Conservation (phyloP, 495 filamentous ascomycete species). For the Chaetomium tenue region DNA sequence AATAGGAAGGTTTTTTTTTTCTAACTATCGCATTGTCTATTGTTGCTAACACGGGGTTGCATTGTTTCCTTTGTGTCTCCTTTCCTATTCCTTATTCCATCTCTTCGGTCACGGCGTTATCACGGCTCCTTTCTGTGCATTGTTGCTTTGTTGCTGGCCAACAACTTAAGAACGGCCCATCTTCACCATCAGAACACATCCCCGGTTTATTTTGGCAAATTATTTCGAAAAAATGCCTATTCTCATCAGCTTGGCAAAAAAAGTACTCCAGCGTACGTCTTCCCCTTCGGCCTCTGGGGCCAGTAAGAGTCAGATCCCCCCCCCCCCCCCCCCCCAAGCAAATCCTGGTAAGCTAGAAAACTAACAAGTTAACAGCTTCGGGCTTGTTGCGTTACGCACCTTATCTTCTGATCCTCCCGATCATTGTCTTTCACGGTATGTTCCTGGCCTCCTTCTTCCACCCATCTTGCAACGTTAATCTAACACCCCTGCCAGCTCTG, state of each 20-base stretch:
- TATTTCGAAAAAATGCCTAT: constrained; percentile 19
- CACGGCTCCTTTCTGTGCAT: constrained; percentile 5
- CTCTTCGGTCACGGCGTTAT: constrained; percentile 7
- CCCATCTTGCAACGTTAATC: neutral
- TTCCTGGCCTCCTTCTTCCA: neutral
- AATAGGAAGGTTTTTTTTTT: neutral
- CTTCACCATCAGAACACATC: neutral
- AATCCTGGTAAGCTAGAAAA: neutral
- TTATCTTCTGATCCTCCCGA: constrained; percentile 31
- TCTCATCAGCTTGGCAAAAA: constrained; percentile 23
- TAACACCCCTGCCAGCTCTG: constrained; percentile 26
- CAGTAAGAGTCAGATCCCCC: neutral
- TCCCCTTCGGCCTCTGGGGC: neutral
- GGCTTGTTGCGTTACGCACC: constrained; percentile 22
- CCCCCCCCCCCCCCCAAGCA: neutral
- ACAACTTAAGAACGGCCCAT: constrained; percentile 12
- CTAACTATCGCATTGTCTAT: neutral
- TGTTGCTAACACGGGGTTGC: neutral
- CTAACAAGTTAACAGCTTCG: constrained; percentile 23
- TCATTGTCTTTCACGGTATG: constrained; percentile 32
- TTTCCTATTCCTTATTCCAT: neutral
- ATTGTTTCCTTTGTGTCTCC: constrained; percentile 3
- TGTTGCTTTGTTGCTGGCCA: constrained; percentile 28
- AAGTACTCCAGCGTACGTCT: constrained; percentile 23
- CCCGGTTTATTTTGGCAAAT: neutral